These are phyloP conservation scores for Fusarium pseudoanthophilum DNA, from an alignment of 2,329 filamentous ascomycete genomes.

Conservation along the genomic window DNA sequence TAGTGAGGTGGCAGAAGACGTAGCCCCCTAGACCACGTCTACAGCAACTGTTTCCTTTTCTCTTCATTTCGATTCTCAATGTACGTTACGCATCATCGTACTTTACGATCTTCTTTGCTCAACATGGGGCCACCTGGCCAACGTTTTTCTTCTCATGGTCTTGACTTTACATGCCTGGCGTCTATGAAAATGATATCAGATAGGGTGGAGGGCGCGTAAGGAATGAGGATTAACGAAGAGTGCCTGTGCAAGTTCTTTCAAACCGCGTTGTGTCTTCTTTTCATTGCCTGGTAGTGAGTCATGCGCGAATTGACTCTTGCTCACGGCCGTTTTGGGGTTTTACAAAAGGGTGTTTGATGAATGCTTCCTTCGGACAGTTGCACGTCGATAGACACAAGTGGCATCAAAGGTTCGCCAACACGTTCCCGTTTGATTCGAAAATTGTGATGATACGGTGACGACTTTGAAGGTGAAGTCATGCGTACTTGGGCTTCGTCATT, in stretches of 20 bases:
- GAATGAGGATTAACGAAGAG: conserved; percentile 29
- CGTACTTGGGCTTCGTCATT: not conserved
- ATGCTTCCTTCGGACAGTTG: conserved; percentile 24
- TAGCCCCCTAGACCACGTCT: conserved; percentile 28
- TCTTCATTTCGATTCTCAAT: conserved; percentile 50
- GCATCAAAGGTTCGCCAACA: conserved; percentile 22
- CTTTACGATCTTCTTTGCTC: conserved; percentile 48
- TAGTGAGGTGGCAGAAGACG: conserved; percentile 23
- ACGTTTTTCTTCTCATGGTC: conserved; percentile 34
- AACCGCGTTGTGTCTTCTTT: conserved; percentile 37
- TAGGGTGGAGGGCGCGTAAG: conserved; percentile 39
- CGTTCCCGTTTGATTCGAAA: not conserved
- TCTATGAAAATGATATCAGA: conserved; percentile 41
- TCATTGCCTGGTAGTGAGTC: conserved; percentile 30
- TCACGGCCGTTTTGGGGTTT: conserved; percentile 36
- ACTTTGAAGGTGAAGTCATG: not conserved
- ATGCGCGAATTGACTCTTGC: not conserved
- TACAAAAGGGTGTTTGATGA: conserved; percentile 35
- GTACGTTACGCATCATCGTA: conserved; percentile 51
- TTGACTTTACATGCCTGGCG: conserved; percentile 39
- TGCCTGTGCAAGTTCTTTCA: conserved; percentile 27
- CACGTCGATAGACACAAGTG: conserved; percentile 38
- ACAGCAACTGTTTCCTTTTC: conserved; percentile 32
- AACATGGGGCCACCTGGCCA: conserved; percentile 40
- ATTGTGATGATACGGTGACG: not conserved